phyloP scores from a whole-genome alignment of 331 rosid species.

The Phaseolus coccineus region DNA sequence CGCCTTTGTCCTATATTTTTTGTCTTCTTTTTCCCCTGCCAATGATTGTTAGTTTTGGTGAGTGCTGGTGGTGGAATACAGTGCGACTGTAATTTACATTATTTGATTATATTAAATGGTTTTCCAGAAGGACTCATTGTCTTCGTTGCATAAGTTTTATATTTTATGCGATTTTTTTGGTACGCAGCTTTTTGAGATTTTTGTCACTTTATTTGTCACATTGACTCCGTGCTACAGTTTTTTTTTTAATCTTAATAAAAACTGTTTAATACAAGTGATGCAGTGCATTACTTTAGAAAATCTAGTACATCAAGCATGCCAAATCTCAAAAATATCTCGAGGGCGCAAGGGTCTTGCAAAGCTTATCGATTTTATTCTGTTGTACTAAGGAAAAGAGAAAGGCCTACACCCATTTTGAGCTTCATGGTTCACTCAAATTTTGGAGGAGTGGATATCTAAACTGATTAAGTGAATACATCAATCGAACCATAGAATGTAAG shows the following conservation, averaged over 20 bases:
- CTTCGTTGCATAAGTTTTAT: neutral
- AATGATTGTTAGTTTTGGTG: conserved; percentile 52
- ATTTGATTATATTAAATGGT: conserved; percentile 55
- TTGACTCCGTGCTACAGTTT: neutral
- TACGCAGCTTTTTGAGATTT: conserved; percentile 1
- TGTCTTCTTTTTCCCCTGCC: conserved; percentile 38
- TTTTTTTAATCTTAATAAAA: neutral
- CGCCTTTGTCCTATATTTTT: conserved; percentile 39
- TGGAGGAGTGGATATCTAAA: neutral
- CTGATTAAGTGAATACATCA: no score
- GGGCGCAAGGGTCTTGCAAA: neutral
- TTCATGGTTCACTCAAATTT: neutral
- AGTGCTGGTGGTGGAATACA: conserved; percentile 60
- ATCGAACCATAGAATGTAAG: neutral
- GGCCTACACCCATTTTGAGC: neutral
- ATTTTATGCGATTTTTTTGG: neutral
- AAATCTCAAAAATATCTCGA: neutral
- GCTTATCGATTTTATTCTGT: neutral
- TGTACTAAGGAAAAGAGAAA: neutral
- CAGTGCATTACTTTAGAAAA: neutral
- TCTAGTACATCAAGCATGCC: neutral
- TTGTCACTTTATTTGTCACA: neutral
- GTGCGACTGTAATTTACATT: conserved; percentile 60
- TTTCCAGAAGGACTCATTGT: conserved; percentile 35
- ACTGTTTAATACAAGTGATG: neutral